Percentiles rank a stretch among this genome's conserved stretches.
Evolutionary conservation across 2,329 filamentous ascomycete species (phyloP).

Genomic region (Orbilia ellipsospora): DNA sequence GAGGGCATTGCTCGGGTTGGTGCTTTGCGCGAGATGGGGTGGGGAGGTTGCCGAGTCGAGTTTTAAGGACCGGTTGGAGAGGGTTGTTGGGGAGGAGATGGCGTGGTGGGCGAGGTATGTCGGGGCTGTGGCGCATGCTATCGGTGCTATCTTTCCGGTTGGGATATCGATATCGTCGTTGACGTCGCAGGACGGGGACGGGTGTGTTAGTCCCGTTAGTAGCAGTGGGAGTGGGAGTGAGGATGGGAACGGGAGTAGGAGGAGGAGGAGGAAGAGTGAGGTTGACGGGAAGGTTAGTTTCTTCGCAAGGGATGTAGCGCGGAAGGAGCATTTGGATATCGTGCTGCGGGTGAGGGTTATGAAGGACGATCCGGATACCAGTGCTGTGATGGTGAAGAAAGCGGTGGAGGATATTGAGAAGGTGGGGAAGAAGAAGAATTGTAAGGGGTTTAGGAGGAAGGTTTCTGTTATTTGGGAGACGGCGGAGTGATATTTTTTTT

Average conservation of each 20-base stretch:
- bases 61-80: slow-evolving; percentile 68
- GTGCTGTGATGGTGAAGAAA: slow-evolving; percentile 62
- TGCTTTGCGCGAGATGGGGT: slow-evolving; percentile 79
- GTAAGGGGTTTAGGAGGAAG: slow-evolving; percentile 62
- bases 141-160: slow-evolving; percentile 72
- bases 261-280: slow-evolving; percentile 63
- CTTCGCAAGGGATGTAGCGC: slow-evolving; percentile 41
- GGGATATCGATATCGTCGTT: slow-evolving; percentile 64
- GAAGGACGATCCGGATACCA: slow-evolving; percentile 61
- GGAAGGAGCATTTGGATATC: slow-evolving; percentile 62
- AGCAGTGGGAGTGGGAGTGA: slow-evolving; percentile 62
- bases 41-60: slow-evolving; percentile 70
- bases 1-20: slow-evolving; percentile 76
- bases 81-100: slow-evolving; percentile 68
- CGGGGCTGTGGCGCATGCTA: slow-evolving; percentile 70
- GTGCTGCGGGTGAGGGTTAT: slow-evolving; percentile 65
- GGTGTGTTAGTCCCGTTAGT: not conserved
- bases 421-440: slow-evolving; percentile 72
- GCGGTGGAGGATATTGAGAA: slow-evolving; percentile 66
- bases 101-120: slow-evolving; percentile 75
- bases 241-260: slow-evolving; percentile 58
- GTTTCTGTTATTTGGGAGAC: slow-evolving; percentile 59
- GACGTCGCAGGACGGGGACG: not conserved
- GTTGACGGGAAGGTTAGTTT: slow-evolving; percentile 62
- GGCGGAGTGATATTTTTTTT: not conserved